These are phyloP conservation scores for Raphanus hybrid DNA, from an alignment of 441 rosid species.

Conservation along the genomic window DNA sequence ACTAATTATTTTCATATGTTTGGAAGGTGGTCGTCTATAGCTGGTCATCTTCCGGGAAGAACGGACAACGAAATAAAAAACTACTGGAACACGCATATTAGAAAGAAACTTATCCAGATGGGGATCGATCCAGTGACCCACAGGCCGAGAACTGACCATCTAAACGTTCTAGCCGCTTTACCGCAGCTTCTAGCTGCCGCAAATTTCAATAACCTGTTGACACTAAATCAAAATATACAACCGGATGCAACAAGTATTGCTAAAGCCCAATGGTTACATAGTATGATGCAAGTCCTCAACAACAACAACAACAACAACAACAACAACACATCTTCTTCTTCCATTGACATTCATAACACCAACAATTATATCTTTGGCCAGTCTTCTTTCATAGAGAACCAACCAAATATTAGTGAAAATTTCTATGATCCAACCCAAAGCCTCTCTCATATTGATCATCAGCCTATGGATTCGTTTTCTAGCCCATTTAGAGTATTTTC, in stretches of 20 bases:
- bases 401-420: slow-evolving; percentile 28
- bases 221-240: slow-evolving; percentile 44
- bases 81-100: slow-evolving; percentile 67
- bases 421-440: slow-evolving; percentile 39
- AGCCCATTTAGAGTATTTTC: slow-evolving; percentile 19
- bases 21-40: slow-evolving; percentile 71
- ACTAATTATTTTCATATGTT: neutral
- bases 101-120: slow-evolving; percentile 65
- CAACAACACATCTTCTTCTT: slow-evolving; percentile 40
- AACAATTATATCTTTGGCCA: slow-evolving; percentile 33
- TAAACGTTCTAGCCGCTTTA: slow-evolving; percentile 50
- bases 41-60: slow-evolving; percentile 69
- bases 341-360: slow-evolving; percentile 30
- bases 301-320: slow-evolving; percentile 33
- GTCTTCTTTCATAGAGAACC: slow-evolving; percentile 39
- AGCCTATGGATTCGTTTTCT: slow-evolving; percentile 37
- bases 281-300: slow-evolving; percentile 49
- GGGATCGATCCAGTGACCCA: slow-evolving; percentile 74
- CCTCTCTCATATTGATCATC: slow-evolving; percentile 34
- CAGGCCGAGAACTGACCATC: slow-evolving; percentile 61
- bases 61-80: slow-evolving; percentile 73
- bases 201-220: slow-evolving; percentile 46
- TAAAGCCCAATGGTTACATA: slow-evolving; percentile 57
- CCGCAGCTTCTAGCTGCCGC: slow-evolving; percentile 55
- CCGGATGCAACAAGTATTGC: slow-evolving; percentile 60